Percentiles rank a stretch among this genome's conserved stretches.
Evolutionary conservation across 495 filamentous ascomycete species (phyloP).

Genomic region (Chaetomium cochliodes): DNA sequence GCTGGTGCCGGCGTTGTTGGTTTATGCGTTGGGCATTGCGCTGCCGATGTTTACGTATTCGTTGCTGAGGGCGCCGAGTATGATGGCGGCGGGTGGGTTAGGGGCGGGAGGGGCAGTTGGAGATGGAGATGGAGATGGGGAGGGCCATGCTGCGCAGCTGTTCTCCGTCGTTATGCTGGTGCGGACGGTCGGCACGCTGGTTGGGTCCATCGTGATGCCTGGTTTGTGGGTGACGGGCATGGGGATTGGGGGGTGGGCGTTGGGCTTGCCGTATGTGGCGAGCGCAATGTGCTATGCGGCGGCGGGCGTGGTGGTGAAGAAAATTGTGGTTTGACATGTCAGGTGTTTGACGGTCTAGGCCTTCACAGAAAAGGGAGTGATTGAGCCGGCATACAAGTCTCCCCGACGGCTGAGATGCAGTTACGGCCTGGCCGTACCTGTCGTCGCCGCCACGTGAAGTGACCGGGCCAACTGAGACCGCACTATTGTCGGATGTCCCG

Average conservation of each 20-base stretch:
- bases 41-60: constrained; percentile 47
- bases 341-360: neutral
- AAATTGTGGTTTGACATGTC: constrained; percentile 13
- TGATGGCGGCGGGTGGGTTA: constrained; percentile 13
- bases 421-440: neutral
- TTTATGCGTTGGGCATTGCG: constrained; percentile 47
- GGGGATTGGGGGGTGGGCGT: constrained; percentile 20
- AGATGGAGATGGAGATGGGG: neutral
- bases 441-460: constrained; percentile 3
- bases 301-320: constrained; percentile 25
- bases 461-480: neutral
- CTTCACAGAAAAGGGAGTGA: too few relatives aligned
- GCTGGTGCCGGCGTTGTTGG: constrained; percentile 40
- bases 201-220: constrained; percentile 46
- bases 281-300: constrained; percentile 39
- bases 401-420: neutral
- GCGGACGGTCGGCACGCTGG: constrained; percentile 42
- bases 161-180: constrained; percentile 51
- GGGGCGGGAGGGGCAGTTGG: constrained; percentile 5
- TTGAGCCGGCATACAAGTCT: neutral
- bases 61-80: constrained; percentile 39
- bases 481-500: neutral
- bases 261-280: constrained; percentile 38
- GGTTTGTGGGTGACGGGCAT: constrained; percentile 41
- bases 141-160: constrained; percentile 31